Evolutionary conservation across 768 basidiomycete species (phyloP).

Genomic region (Rhodotorula kratochvilovae): DNA sequence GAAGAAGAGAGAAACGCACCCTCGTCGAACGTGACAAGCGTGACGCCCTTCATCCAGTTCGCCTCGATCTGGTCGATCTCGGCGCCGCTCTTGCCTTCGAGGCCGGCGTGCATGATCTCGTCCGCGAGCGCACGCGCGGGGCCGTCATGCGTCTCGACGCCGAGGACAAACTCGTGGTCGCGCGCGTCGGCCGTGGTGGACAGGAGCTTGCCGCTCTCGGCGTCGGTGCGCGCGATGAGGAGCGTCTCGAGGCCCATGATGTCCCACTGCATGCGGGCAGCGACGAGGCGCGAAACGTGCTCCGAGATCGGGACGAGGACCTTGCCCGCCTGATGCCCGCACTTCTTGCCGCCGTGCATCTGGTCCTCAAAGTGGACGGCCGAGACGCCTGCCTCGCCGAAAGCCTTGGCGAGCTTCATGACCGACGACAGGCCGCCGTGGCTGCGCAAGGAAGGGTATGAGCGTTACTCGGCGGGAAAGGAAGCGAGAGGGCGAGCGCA

Average conservation of each 20-base stretch:
- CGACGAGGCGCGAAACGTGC: constrained; percentile 75
- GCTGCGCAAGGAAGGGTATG: constrained; percentile 49
- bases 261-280: constrained; percentile 85
- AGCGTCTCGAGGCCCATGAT: constrained; percentile 82
- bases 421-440: constrained; percentile 89
- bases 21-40: constrained; percentile 76
- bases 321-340: constrained; percentile 85
- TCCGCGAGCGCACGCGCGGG: constrained; percentile 57
- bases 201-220: constrained; percentile 77
- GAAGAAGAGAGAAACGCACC: constrained; percentile 52
- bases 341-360: constrained; percentile 91
- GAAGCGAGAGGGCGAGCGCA: constrained; percentile 45
- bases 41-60: constrained; percentile 65
- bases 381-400: constrained; percentile 91
- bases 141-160: constrained; percentile 46
- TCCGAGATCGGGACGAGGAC: constrained; percentile 86
- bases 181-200: constrained; percentile 73
- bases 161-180: constrained; percentile 62
- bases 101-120: constrained; percentile 64
- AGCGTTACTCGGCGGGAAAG: background rate
- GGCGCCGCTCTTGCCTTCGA: constrained; percentile 59
- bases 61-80: constrained; percentile 71
- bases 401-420: constrained; percentile 89
- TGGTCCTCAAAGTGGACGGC: constrained; percentile 92
- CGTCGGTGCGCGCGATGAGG: constrained; percentile 85